Evolutionary conservation across 306 rosid genomes (phyloP).

Genomic region (Quercus parvula): DNA sequence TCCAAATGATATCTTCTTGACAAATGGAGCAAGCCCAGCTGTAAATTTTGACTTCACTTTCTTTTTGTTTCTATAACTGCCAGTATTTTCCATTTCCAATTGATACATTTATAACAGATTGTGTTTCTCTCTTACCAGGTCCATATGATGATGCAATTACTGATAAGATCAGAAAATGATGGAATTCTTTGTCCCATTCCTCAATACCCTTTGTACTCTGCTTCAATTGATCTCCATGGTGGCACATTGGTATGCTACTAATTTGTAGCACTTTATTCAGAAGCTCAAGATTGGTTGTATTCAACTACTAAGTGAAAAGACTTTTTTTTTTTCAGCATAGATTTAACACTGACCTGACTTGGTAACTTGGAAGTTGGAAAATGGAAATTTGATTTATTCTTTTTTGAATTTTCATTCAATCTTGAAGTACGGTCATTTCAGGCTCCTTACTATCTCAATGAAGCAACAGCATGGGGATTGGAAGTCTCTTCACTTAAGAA

Average conservation of each 20-base stretch:
- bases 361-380: too few species aligned
- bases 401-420: not conserved
- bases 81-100: too few species aligned
- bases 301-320: too few species aligned
- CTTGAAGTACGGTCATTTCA: constrained; percentile 22
- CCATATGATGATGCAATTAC: constrained; percentile 79
- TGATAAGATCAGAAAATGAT: constrained; percentile 65
- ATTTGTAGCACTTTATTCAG: not conserved
- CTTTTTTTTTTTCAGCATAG: too few species aligned
- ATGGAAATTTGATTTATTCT: too few species aligned
- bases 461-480: constrained; percentile 83
- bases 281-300: not conserved
- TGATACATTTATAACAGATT: too few species aligned
- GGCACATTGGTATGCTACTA: constrained; percentile 60
- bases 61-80: too few species aligned
- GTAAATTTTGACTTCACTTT: too few species aligned
- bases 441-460: constrained; percentile 91
- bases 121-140: too few species aligned
- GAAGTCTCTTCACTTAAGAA: constrained; percentile 32
- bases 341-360: too few species aligned
- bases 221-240: constrained; percentile 86
- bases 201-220: constrained; percentile 89
- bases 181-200: constrained; percentile 91
- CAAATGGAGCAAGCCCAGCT: too few species aligned
- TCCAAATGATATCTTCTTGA: too few species aligned